A percentile compares a stretch with the other conserved stretches of the same genome.
phyloP scores from a whole-genome alignment of 805 yeast genomes.

The Wickerhamiella siamensis region DNA sequence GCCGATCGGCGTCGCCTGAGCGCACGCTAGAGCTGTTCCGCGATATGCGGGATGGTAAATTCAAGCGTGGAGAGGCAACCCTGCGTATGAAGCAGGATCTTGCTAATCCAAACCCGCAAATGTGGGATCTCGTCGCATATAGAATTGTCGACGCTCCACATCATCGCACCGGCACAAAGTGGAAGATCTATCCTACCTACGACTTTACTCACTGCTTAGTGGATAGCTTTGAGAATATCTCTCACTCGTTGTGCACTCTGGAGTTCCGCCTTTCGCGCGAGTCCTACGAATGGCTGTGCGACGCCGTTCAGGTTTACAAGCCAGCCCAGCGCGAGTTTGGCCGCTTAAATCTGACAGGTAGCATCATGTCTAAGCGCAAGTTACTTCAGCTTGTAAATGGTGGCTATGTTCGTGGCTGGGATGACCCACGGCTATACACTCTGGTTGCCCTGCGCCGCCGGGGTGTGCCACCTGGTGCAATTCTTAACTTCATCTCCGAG shows the following conservation, averaged over 20 bases:
- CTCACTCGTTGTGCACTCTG: constrained; percentile 92
- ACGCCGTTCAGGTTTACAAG: constrained; percentile 82
- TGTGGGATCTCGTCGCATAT: constrained; percentile 99
- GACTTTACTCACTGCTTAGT: constrained; percentile 98
- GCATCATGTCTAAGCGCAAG: constrained; percentile 88
- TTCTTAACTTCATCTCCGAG: constrained; percentile 81
- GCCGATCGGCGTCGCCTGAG: constrained; percentile 58
- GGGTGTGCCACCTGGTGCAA: constrained; percentile 98
- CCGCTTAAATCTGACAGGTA: constrained; percentile 85
- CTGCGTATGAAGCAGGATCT: constrained; percentile 95
- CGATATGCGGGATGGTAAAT: constrained; percentile 81
- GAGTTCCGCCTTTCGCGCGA: constrained; percentile 87
- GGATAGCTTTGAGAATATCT: constrained; percentile 90
- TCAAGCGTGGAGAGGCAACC: constrained; percentile 81
- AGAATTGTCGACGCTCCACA: constrained; percentile 85
- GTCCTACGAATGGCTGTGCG: constrained; percentile 97
- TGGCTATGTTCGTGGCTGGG: constrained; percentile 84
- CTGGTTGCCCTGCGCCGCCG: constrained; percentile 90
- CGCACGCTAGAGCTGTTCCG: constrained; percentile 70
- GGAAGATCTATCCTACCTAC: constrained; percentile 97
- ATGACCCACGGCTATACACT: constrained; percentile 93
- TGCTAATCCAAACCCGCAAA: constrained; percentile 84
- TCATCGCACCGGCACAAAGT: constrained; percentile 90
- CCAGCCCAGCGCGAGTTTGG: constrained; percentile 99
- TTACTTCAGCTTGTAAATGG: constrained; percentile 84